Conservation (phyloP, 768 basidiomycete genomes). For the Rhodotorula graminis region DNA sequence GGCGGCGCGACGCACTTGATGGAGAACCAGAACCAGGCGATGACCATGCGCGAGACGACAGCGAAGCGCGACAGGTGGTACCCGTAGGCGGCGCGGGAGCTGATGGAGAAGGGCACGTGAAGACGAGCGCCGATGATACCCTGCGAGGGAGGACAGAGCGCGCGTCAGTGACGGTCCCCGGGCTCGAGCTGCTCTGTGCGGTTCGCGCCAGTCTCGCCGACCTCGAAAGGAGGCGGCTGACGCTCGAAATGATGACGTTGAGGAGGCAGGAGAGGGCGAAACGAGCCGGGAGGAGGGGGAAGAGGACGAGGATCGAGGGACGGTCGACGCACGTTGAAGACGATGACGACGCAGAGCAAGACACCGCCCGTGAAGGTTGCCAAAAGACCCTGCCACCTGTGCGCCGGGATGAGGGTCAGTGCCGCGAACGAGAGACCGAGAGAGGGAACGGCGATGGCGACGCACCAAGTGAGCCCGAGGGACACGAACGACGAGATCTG, state of each 20-base stretch:
- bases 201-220: too few relatives aligned
- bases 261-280: background rate
- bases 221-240: too few relatives aligned
- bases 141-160: background rate
- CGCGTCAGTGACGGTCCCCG: too few relatives aligned
- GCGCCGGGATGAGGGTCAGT: background rate
- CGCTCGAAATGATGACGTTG: too few relatives aligned
- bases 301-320: background rate
- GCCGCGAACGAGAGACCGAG: too few relatives aligned
- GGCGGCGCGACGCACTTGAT: constrained; percentile 18
- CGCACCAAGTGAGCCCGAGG: constrained; percentile 16
- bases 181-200: too few relatives aligned
- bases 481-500: constrained; percentile 27
- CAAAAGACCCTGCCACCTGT: constrained; percentile 29
- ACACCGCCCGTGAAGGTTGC: constrained; percentile 31
- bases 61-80: constrained; percentile 29
- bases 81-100: constrained; percentile 19
- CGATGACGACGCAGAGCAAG: constrained; percentile 18
- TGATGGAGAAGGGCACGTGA: constrained; percentile 31
- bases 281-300: background rate
- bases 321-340: constrained; percentile 10
- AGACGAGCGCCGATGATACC: constrained; percentile 18
- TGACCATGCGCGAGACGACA: constrained; percentile 24
- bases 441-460: background rate
- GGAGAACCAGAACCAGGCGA: constrained; percentile 36